phyloP scores from a whole-genome alignment of 371 early-diverging fungal species.

The Batkoa obscura region DNA sequence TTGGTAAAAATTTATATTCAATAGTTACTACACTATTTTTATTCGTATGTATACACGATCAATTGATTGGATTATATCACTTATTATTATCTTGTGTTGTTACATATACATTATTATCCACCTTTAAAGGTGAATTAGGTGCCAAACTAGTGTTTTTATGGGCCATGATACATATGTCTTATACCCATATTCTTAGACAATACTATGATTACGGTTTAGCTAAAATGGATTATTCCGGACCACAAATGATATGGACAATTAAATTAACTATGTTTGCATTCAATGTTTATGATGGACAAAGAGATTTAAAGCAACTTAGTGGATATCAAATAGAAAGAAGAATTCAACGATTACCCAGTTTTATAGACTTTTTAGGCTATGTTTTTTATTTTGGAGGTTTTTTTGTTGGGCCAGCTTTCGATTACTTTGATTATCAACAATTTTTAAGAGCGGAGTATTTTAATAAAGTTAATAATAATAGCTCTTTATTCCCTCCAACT shows the following conservation, averaged over 20 bases:
- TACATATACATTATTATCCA: slow-evolving; percentile 30
- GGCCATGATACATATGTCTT: slow-evolving; percentile 50
- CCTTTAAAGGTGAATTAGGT: slow-evolving; percentile 21
- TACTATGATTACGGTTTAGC: slow-evolving; percentile 24
- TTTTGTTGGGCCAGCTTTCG: slow-evolving; percentile 72
- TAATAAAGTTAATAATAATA: slow-evolving; percentile 7
- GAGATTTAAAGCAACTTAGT: neutral
- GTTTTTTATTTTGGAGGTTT: slow-evolving; percentile 73
- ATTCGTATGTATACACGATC: slow-evolving; percentile 32
- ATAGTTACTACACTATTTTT: slow-evolving; percentile 34
- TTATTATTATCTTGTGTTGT: slow-evolving; percentile 29
- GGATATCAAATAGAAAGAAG: slow-evolving; percentile 39
- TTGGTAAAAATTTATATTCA: slow-evolving; percentile 48
- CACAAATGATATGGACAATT: slow-evolving; percentile 79
- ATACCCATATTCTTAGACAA: slow-evolving; percentile 32
- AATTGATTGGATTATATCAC: slow-evolving; percentile 37
- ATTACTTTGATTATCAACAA: slow-evolving; percentile 3
- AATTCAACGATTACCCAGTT: slow-evolving; percentile 33
- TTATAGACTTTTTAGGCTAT: slow-evolving; percentile 71
- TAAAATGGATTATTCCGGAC: slow-evolving; percentile 63
- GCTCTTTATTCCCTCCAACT: neutral
- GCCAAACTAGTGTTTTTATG: slow-evolving; percentile 46
- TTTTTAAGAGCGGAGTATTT: slow-evolving; percentile 17
- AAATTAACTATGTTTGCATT: slow-evolving; percentile 77
- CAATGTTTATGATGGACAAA: slow-evolving; percentile 49